A percentile compares a stretch with the other conserved stretches of the same genome.
Conservation (phyloP, 2,329 filamentous ascomycete genomes). For the Basipetospora chlamydospora region DNA sequence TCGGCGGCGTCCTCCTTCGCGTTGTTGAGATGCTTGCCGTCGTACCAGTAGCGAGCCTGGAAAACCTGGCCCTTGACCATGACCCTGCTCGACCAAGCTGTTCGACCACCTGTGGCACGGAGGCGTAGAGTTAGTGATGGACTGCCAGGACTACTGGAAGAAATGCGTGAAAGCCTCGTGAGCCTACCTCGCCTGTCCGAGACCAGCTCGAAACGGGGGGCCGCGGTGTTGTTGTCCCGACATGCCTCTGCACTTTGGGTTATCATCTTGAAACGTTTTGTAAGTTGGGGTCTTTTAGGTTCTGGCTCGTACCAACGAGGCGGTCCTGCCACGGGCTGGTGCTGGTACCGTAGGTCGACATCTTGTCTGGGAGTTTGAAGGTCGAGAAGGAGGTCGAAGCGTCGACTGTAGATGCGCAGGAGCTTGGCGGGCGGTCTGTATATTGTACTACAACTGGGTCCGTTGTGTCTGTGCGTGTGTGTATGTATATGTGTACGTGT, state of each 20-base stretch:
- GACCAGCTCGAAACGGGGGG: slow-evolving; percentile 53
- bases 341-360: no score
- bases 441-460: no score
- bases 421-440: no score
- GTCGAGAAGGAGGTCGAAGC: no score
- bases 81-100: slow-evolving; percentile 77
- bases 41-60: slow-evolving; percentile 79
- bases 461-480: no score
- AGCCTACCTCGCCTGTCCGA: slow-evolving; percentile 59
- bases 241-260: slow-evolving; percentile 35
- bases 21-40: slow-evolving; percentile 75
- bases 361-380: no score
- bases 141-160: no score
- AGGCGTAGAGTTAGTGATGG: no score
- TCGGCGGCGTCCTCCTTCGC: slow-evolving; percentile 87
- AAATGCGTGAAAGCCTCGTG: no score
- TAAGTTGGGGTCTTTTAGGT: not conserved
- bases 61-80: slow-evolving; percentile 51
- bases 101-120: slow-evolving; percentile 56
- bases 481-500: no score
- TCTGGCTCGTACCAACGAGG: slow-evolving; percentile 32
- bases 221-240: slow-evolving; percentile 32
- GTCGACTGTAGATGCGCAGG: no score
- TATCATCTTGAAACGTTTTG: not conserved
- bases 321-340: slow-evolving; percentile 36